Evolutionary conservation across 2,329 filamentous ascomycete species (phyloP).

Genomic region (Trichothecium roseum): DNA sequence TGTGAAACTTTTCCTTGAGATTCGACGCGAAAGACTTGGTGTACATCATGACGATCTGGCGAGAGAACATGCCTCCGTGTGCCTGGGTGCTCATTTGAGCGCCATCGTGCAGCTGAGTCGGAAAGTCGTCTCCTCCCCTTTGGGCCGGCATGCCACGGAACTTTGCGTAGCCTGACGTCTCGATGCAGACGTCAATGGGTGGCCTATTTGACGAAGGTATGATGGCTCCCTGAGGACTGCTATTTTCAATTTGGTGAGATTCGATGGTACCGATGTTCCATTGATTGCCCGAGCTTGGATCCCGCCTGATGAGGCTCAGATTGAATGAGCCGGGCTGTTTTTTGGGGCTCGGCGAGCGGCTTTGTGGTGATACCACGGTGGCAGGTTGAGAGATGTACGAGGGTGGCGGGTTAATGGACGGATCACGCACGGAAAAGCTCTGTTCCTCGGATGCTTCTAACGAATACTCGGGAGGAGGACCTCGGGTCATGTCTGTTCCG

Average conservation of each 20-base stretch:
- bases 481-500: no score
- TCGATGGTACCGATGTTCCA: slow-evolving; percentile 66
- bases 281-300: slow-evolving; percentile 57
- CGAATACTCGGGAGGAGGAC: no score
- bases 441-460: no score
- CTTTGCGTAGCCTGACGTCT: slow-evolving; percentile 46
- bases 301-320: slow-evolving; percentile 60
- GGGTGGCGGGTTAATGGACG: background rate
- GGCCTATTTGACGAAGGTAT: slow-evolving; percentile 14
- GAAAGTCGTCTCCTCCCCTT: slow-evolving; percentile 21
- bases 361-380: background rate
- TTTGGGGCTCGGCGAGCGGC: slow-evolving; percentile 26
- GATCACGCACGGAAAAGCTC: no score
- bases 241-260: slow-evolving; percentile 36
- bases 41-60: slow-evolving; percentile 49
- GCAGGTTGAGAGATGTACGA: background rate
- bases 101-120: background rate
- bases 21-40: slow-evolving; percentile 37
- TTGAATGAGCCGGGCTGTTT: slow-evolving; percentile 35
- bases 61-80: slow-evolving; percentile 25
- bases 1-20: slow-evolving; percentile 33
- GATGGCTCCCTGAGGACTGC: background rate
- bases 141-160: slow-evolving; percentile 39
- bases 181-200: slow-evolving; percentile 40
- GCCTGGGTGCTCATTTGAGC: background rate